Conservation (phyloP, 73 alveolate species). For the Breviolum minutum region DNA sequence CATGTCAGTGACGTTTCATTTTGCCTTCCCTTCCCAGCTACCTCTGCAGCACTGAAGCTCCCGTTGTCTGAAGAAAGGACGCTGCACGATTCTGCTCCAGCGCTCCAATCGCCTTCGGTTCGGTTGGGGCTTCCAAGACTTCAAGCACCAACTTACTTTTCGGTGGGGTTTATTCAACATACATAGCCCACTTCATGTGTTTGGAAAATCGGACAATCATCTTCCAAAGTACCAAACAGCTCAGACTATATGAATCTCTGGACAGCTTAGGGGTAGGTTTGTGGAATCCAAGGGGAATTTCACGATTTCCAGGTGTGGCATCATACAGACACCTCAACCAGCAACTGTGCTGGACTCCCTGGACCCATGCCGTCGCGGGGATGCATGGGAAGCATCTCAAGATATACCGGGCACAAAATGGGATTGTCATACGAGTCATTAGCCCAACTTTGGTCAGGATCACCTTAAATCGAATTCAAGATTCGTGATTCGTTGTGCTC, state of each 20-base stretch:
- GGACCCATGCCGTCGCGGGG: too few species aligned
- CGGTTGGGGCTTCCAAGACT: neutral
- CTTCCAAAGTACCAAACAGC: neutral
- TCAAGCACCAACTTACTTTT: neutral
- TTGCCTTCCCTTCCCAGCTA: neutral
- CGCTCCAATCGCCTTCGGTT: conserved; percentile 47
- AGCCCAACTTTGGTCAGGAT: too few species aligned
- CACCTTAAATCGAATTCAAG: too few species aligned
- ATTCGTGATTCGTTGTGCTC: too few species aligned
- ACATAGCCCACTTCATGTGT: neutral
- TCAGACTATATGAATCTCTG: neutral
- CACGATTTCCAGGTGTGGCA: too few species aligned
- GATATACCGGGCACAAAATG: too few species aligned
- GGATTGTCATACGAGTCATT: too few species aligned
- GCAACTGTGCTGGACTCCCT: too few species aligned
- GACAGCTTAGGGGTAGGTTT: too few species aligned
- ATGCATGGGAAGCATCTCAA: too few species aligned
- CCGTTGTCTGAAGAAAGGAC: conserved; percentile 37
- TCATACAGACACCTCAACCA: too few species aligned
- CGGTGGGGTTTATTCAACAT: neutral
- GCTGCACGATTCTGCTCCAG: conserved; percentile 37
- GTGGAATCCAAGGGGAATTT: too few species aligned
- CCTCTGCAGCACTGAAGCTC: conserved; percentile 40
- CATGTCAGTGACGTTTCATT: neutral
- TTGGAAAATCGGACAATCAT: neutral